phyloP scores from a whole-genome alignment of 1,139 yeast genomes.

The Diutina neorugosa region DNA sequence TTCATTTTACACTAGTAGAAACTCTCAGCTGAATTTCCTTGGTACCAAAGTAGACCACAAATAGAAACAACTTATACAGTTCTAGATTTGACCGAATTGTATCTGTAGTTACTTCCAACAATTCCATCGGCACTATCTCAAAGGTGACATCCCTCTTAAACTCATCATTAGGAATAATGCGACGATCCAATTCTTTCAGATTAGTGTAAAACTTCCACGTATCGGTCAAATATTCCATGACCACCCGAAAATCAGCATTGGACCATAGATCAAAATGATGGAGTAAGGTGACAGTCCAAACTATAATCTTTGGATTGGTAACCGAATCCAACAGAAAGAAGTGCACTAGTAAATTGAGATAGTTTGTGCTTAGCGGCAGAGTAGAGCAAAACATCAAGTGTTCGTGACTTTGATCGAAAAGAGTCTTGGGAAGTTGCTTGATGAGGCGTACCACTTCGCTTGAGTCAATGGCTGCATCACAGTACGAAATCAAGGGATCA shows the following conservation, averaged over 20 bases:
- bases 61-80: background rate
- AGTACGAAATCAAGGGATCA: background rate
- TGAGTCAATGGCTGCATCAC: background rate
- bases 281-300: background rate
- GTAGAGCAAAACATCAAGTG: background rate
- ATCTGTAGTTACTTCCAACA: background rate
- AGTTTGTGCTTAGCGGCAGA: background rate
- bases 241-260: background rate
- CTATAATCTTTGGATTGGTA: background rate
- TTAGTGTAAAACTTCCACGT: background rate
- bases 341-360: background rate
- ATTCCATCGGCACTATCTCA: background rate
- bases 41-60: background rate
- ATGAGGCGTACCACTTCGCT: background rate
- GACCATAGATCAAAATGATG: background rate
- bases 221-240: background rate
- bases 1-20: too few relatives aligned
- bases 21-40: background rate
- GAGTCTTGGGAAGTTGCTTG: background rate
- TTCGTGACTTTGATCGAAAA: background rate
- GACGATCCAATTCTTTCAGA: background rate
- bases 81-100: background rate
- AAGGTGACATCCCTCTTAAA: background rate
- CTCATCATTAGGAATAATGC: background rate
- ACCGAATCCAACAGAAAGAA: background rate